Base-by-base conservation (phyloP, 1,284 basidiomycete genomes). In the Sporisorium exsertum region DNA sequence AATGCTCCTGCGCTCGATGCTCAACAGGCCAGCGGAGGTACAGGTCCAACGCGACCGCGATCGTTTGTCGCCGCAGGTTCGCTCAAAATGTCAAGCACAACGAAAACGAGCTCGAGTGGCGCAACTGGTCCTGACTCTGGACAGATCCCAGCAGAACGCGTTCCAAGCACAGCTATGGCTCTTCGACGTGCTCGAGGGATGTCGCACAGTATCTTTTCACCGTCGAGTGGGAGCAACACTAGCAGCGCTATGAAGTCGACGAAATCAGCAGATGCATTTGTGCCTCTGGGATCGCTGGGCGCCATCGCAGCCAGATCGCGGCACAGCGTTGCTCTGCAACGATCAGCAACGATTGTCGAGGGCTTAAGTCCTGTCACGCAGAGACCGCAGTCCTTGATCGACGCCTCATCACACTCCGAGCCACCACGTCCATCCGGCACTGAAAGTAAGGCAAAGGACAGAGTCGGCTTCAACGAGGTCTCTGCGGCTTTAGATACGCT, bases 401-500 rank as follows among this genome's bases (percentile, higher is more conserved):
- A 63, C n/a, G 33, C 56, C 45, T 20, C 53, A 1, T 13, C 61
- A 0, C 24, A 33, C 18, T 46, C 24, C 6, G 52, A 64, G 5
- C 46, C 50, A 2, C 29, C 32, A 13, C 42, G 47, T 1, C 24
- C 40, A 9, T 9, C 18, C 2, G 29, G 27, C 1, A 13, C 18
- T 4, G 20, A 27, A 15, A 32, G 5, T 16, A 46, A 54, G 20
- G 3, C 22, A 0, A 40, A 46, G 20, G 43, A 26, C 32, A 56
- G 52, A n/a, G 64, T 73, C 7, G 61, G 57, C 52, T 60, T 73
- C 53, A 64, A 64, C 27, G 64, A 67, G 16, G 71, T 67, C 2
- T 67, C 64, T 18, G 45, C 16, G 1, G 71, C 71, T 0, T 27
- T 73, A 7, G 54, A 73, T 32, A 64, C 57, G 10, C 64, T 73